Base-by-base conservation (phyloP, 2,329 filamentous ascomycete genomes). In the Helicocarpus griseus region DNA sequence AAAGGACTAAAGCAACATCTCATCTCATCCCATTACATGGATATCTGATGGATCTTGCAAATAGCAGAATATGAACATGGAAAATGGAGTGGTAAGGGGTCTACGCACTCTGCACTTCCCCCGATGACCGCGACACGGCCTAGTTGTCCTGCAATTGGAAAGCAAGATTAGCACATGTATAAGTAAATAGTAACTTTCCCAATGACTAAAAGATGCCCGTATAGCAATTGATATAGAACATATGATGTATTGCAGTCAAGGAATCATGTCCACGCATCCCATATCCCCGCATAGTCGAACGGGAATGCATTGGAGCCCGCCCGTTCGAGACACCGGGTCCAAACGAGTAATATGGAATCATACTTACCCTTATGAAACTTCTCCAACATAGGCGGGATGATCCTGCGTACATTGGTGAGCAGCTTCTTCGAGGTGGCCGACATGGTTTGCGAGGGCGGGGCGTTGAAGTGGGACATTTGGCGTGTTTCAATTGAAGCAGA, bases 381-480 rank as follows among this genome's bases (percentile, higher is more conserved):
- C 66, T 93, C 87, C 50, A 96, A 79, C 88, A 98, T 88, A 9
- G 93, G 93, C 57, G 93, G 93, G 54, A 98, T 81, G 75, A 98
- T 86, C 66, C 85, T 88, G 77, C 85, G 86, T 64, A 90, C 89
- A 70, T 87, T 91, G 59, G 76, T 72, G 52, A 98, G 75, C 49
- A 95, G 74, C 60, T 86, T 82, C 69, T 82, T 87, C 21, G 89
- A 88, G 24, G 82, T 73, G 57, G 79, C 71, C 55, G 85, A 83
- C 78, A 89, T 86, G 19, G 17, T 22, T 47, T 36, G 45, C 29
- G 13, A 13, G 7, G 24, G 24, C n/a, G 19, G 31, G 29, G 17
- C 13, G 19, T 33, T 14, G 2, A 11, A 11, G 4, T 46, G 22
- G 28, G 28, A 35, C 44, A 47, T 36, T 47, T 14, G 44, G 31